phyloP scores from a whole-genome alignment of 2,329 filamentous ascomycete species.

The Botrytis aclada region DNA sequence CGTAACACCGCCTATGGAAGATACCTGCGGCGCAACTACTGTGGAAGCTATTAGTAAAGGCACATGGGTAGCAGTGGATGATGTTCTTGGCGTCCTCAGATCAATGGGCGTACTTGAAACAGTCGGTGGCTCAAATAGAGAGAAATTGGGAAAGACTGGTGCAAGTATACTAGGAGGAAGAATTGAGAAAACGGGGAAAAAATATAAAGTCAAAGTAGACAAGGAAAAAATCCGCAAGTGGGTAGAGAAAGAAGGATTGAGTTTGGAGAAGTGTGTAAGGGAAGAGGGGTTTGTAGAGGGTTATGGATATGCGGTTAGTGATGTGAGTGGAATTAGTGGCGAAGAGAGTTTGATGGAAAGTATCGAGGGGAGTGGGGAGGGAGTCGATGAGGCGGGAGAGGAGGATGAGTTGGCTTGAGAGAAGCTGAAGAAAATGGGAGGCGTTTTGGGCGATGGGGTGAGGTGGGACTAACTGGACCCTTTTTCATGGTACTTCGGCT shows the following conservation, averaged over 20 bases:
- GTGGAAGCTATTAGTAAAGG: slow-evolving; percentile 69
- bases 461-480: background rate
- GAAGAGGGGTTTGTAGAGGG: slow-evolving; percentile 70
- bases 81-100: slow-evolving; percentile 73
- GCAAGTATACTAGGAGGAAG: slow-evolving; percentile 27
- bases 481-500: background rate
- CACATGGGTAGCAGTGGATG: slow-evolving; percentile 82
- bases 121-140: slow-evolving; percentile 41
- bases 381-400: slow-evolving; percentile 29
- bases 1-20: background rate
- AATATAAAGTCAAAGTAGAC: slow-evolving; percentile 52
- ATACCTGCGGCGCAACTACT: background rate
- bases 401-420: background rate
- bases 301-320: slow-evolving; percentile 50
- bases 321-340: slow-evolving; percentile 23
- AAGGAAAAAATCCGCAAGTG: slow-evolving; percentile 52
- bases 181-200: slow-evolving; percentile 41
- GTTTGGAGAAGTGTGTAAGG: slow-evolving; percentile 65
- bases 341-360: slow-evolving; percentile 4
- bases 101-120: slow-evolving; percentile 73
- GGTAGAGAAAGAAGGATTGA: slow-evolving; percentile 71
- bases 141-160: slow-evolving; percentile 41
- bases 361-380: background rate
- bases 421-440: background rate
- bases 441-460: background rate